Evolutionary conservation across 2,329 filamentous ascomycete species (phyloP).

Genomic region (Penicillium sp.): DNA sequence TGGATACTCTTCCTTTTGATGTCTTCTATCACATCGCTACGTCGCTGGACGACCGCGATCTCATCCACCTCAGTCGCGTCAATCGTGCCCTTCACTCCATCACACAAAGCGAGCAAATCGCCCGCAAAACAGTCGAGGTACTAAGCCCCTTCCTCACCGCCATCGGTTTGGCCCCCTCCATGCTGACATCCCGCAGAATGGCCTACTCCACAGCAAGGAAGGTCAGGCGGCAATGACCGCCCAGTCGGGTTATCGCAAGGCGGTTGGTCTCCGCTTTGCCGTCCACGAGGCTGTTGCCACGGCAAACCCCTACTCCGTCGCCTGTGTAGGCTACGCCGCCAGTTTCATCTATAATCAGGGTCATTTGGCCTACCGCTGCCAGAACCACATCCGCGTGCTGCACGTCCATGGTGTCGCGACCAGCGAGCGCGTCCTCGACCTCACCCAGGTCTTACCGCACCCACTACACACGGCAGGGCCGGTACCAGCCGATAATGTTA

Average conservation of each 20-base stretch:
- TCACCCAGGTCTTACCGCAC: conserved; percentile 45
- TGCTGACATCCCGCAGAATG: conserved; percentile 35
- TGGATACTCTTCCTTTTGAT: conserved; percentile 62
- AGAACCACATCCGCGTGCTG: conserved; percentile 58
- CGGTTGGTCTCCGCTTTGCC: conserved; percentile 63
- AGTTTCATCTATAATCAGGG: conserved; percentile 65
- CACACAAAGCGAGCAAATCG: conserved; percentile 57
- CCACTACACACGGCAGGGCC: conserved; percentile 34
- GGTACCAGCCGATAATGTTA: conserved; percentile 49
- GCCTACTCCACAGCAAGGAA: conserved; percentile 48
- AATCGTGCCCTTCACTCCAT: conserved; percentile 55
- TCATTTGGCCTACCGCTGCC: conserved; percentile 63
- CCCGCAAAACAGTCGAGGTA: conserved; percentile 61
- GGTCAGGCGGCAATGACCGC: conserved; percentile 39
- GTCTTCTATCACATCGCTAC: conserved; percentile 61
- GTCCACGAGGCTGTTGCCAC: conserved; percentile 61
- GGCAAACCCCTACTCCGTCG: conserved; percentile 63
- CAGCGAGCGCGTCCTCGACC: conserved; percentile 59
- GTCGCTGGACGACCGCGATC: conserved; percentile 59
- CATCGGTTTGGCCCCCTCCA: neutral
- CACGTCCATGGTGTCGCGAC: conserved; percentile 55
- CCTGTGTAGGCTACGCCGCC: conserved; percentile 60
- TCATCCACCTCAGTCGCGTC: conserved; percentile 57
- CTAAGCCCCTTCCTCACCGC: neutral
- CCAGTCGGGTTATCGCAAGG: conserved; percentile 51